Evolutionary conservation across 2,329 filamentous ascomycete species (phyloP).

Genomic region (Stagonosporopsis chrysanthemi): DNA sequence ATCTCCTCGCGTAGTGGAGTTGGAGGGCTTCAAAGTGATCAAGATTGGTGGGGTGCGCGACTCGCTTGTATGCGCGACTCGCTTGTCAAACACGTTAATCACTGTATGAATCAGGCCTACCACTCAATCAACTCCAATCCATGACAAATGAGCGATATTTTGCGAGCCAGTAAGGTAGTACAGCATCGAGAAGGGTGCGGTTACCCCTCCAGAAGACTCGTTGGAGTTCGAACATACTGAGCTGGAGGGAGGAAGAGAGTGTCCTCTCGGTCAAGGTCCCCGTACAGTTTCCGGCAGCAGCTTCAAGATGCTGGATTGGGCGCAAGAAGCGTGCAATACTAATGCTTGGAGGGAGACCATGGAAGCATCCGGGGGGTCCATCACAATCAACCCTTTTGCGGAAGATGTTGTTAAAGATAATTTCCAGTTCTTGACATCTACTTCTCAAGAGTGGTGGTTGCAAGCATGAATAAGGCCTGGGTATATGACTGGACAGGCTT

Average conservation of each 20-base stretch:
- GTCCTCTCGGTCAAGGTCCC: conserved; percentile 17
- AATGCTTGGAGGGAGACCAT: conserved; percentile 13
- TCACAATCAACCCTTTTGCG: conserved; percentile 6
- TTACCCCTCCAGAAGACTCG: conserved; percentile 1
- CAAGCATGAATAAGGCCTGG: conserved; percentile 13
- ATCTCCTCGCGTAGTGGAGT: too few species aligned
- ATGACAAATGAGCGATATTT: conserved; percentile 15
- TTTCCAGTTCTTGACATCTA: conserved; percentile 11
- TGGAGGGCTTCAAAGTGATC: too few species aligned
- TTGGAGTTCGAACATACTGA: neutral
- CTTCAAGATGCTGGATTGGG: conserved; percentile 17
- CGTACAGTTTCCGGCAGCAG: conserved; percentile 1
- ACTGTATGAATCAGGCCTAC: conserved; percentile 17
- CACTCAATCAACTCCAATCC: conserved; percentile 10
- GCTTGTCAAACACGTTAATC: too few species aligned
- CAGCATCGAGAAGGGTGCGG: conserved; percentile 6
- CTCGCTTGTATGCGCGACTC: too few species aligned
- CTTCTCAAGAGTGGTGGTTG: conserved; percentile 2
- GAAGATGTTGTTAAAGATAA: conserved; percentile 7
- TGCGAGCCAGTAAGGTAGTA: conserved; percentile 20
- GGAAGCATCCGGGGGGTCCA: conserved; percentile 6
- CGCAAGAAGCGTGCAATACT: conserved; percentile 6
- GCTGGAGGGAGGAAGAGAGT: conserved; percentile 14
- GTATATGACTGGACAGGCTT: conserved; percentile 12
- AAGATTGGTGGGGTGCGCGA: too few species aligned